phyloP scores from a whole-genome alignment of 2,329 filamentous ascomycete genomes.

The Calonectria montana region DNA sequence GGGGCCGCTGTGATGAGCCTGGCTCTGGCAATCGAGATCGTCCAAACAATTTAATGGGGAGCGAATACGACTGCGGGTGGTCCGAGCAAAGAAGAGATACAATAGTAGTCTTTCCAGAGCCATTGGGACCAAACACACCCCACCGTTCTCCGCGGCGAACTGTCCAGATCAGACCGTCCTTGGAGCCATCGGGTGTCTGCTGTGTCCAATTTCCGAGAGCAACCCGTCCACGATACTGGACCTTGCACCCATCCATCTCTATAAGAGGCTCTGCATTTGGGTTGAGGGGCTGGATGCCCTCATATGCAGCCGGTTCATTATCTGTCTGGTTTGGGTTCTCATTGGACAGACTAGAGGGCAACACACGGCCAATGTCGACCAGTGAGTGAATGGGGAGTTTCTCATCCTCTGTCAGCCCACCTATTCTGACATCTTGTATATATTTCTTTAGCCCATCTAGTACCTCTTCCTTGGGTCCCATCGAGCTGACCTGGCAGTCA shows the following conservation, averaged over 20 bases:
- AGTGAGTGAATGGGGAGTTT: conserved; percentile 61
- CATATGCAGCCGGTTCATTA: background rate
- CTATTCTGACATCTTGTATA: conserved; percentile 58
- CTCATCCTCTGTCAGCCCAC: conserved; percentile 57
- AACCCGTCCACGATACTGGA: conserved; percentile 81
- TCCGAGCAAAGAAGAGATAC: conserved; percentile 94
- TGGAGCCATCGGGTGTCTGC: conserved; percentile 58
- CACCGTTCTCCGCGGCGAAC: conserved; percentile 87
- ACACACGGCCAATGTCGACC: conserved; percentile 60
- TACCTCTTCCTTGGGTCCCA: conserved; percentile 75
- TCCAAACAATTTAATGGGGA: conserved; percentile 89
- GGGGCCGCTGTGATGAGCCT: conserved; percentile 72
- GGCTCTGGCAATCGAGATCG: conserved; percentile 81
- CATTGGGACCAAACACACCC: conserved; percentile 94
- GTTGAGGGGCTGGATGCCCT: conserved; percentile 37
- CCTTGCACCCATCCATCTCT: conserved; percentile 86
- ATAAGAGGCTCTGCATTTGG: conserved; percentile 75
- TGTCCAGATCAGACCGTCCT: conserved; percentile 81
- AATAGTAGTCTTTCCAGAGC: conserved; percentile 94
- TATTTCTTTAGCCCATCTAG: conserved; percentile 64
- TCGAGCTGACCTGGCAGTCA: conserved; percentile 71
- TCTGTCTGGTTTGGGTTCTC: conserved; percentile 11
- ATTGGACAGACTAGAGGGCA: conserved; percentile 44
- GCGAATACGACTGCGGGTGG: conserved; percentile 92
- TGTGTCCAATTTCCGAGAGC: conserved; percentile 86